These are phyloP conservation scores for Fusarium clavum DNA, from an alignment of 2,329 filamentous ascomycete genomes.

Conservation along the genomic window DNA sequence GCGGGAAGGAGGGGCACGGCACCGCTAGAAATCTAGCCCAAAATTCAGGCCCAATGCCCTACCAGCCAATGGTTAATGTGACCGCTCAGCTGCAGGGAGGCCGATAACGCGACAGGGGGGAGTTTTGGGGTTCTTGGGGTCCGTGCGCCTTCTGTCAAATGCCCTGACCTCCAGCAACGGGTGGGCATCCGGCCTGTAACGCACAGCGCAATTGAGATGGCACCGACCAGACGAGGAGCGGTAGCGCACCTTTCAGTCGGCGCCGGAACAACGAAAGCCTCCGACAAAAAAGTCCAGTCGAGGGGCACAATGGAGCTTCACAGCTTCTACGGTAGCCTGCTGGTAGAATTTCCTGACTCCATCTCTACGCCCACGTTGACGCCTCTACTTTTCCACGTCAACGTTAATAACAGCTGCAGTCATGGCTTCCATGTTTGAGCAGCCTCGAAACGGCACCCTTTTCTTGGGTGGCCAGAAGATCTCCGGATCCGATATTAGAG, in stretches of 20 bases:
- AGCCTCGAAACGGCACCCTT: slow-evolving; percentile 92
- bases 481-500: slow-evolving; percentile 93
- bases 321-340: slow-evolving; percentile 47
- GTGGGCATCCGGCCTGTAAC: slow-evolving; percentile 6
- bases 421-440: slow-evolving; percentile 97
- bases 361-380: slow-evolving; percentile 46
- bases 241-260: slow-evolving; percentile 26
- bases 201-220: slow-evolving; percentile 4
- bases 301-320: slow-evolving; percentile 46
- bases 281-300: slow-evolving; percentile 48
- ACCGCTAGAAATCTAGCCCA: slow-evolving; percentile 35
- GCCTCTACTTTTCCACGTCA: slow-evolving; percentile 41
- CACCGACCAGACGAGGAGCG: not conserved
- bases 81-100: slow-evolving; percentile 22
- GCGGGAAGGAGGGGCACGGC: slow-evolving; percentile 45
- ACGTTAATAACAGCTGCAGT: slow-evolving; percentile 46
- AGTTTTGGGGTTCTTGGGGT: slow-evolving; percentile 35
- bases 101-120: slow-evolving; percentile 35
- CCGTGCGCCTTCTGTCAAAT: slow-evolving; percentile 41
- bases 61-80: slow-evolving; percentile 39
- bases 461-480: slow-evolving; percentile 99
- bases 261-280: slow-evolving; percentile 45
- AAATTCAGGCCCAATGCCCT: slow-evolving; percentile 44
- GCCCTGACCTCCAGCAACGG: slow-evolving; percentile 21
- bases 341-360: slow-evolving; percentile 49